Base-by-base conservation (phyloP, 352 stramenopile genomes). In the Globisporangium takayamanum region DNA sequence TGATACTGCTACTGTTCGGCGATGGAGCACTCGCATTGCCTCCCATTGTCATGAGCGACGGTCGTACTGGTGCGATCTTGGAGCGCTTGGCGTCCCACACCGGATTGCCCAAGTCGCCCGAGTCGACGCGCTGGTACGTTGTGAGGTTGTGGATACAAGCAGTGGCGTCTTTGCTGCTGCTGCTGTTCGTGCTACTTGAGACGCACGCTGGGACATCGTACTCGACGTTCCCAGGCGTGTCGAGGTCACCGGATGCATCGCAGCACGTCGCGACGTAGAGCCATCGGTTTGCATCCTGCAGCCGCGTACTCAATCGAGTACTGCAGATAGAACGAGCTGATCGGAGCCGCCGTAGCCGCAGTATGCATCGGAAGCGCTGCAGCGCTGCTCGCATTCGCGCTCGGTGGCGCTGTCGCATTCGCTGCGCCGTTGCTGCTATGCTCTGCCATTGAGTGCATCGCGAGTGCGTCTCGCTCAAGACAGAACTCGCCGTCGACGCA, bases 241-340 rank as follows among this genome's bases (percentile, higher is more conserved):
- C 15, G 8, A 56, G 16, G 39, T 56, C 36, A 10, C 55, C 46
- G 10, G 55, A 47, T 18, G 55, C 55, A 2, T 61, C 55, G 20
- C 55, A 61, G 46, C 55, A 61, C 16, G 55, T 56, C 14, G 45
- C 47, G 10, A 61, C 46, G 16, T 61, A 61, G 30, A 61, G 36
- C 55, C 45, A 49, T 14, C 55, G 55, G 36, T 61, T 61, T n/a
- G 30, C 36, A 16, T 15, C 5, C 30, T 3, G 47, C 55, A 25
- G 46, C 22, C 18, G 22, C 41, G 22, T 61, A 61, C n/a, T 61
- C 46, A 18, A 61, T 39, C 22, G 36, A 48, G 47, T 61, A 56
- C 46, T 55, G 36, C 2, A 61, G 46, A 11, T 56, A 61, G 37
- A 61, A 61, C 2, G 55, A 59, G 28, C 54, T 59, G 44, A 59